A percentile compares a stretch with the other conserved stretches of the same genome.
These are phyloP conservation scores for Alternaria arborescens DNA, from an alignment of 2,329 filamentous ascomycete genomes.

Conservation along the genomic window DNA sequence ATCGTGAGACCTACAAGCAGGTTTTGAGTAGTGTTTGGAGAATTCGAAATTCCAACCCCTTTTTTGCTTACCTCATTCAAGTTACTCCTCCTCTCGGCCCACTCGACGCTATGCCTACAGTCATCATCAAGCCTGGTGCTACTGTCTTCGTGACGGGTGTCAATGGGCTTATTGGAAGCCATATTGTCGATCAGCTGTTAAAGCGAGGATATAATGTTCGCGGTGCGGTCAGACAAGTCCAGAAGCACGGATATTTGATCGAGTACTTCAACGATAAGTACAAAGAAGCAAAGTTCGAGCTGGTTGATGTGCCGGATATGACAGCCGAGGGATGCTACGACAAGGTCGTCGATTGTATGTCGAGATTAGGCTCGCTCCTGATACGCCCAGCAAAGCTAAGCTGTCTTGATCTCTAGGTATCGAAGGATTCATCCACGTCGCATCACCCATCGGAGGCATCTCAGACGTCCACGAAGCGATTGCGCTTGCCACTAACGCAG, in stretches of 20 bases:
- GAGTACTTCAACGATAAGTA: slow-evolving; percentile 42
- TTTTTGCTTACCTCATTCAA: slow-evolving; percentile 16
- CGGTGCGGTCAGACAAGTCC: slow-evolving; percentile 42
- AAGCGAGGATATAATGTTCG: slow-evolving; percentile 46
- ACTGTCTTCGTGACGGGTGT: slow-evolving; percentile 48
- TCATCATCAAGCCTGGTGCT: slow-evolving; percentile 33
- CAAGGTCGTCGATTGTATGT: slow-evolving; percentile 39
- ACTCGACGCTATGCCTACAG: slow-evolving; percentile 23
- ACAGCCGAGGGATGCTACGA: slow-evolving; percentile 36
- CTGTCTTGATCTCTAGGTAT: slow-evolving; percentile 21
- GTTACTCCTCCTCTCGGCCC: not conserved
- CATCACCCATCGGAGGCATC: slow-evolving; percentile 53
- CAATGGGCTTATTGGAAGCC: slow-evolving; percentile 48
- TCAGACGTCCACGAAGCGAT: slow-evolving; percentile 53
- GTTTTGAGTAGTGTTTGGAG: not conserved
- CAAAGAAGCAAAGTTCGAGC: slow-evolving; percentile 33
- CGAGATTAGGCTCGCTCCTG: not conserved
- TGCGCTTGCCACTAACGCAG: slow-evolving; percentile 48
- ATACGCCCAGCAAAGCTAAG: not conserved
- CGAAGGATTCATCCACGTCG: slow-evolving; percentile 57
- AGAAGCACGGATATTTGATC: slow-evolving; percentile 41
- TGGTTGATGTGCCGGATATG: slow-evolving; percentile 44
- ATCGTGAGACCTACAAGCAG: not conserved
- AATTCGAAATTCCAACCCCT: slow-evolving; percentile 11
- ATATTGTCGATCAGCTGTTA: slow-evolving; percentile 45